Evolutionary conservation across 1,139 yeast species (phyloP).

Genomic region (Scheffersomyces quercinus): DNA sequence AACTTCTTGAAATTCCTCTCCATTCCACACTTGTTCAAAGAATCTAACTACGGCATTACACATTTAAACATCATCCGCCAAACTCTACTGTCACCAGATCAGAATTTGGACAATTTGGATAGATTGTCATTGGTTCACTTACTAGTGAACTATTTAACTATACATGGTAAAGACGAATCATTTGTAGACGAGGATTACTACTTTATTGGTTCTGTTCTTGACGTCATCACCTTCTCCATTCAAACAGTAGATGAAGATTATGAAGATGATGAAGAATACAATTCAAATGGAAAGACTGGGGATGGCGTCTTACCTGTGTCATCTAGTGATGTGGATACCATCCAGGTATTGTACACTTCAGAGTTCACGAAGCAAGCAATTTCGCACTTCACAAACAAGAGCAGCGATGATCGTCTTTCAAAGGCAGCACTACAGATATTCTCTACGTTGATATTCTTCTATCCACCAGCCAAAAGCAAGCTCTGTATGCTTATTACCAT

Average conservation of each 20-base stretch:
- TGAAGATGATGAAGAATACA: constrained; percentile 12
- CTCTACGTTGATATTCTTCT: constrained; percentile 29
- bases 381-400: constrained; percentile 13
- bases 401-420: constrained; percentile 6
- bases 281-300: background rate
- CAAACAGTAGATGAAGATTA: constrained; percentile 12
- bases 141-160: constrained; percentile 19
- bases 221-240: constrained; percentile 22
- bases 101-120: background rate
- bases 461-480: constrained; percentile 31
- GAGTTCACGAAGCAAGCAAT: constrained; percentile 26
- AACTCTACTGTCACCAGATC: background rate
- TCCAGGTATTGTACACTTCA: constrained; percentile 23
- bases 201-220: constrained; percentile 23
- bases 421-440: constrained; percentile 18
- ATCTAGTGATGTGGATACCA: constrained; percentile 3
- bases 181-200: constrained; percentile 20
- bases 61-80: background rate
- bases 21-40: constrained; percentile 9
- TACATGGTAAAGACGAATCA: constrained; percentile 17
- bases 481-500: constrained; percentile 40
- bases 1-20: constrained; percentile 21
- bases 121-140: constrained; percentile 9
- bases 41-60: background rate
- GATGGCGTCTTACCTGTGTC: constrained; percentile 6